A percentile compares a stretch with the other conserved stretches of the same genome.
These are phyloP conservation scores for Elsinoe australis DNA, from an alignment of 2,329 filamentous ascomycete species.

Conservation along the genomic window DNA sequence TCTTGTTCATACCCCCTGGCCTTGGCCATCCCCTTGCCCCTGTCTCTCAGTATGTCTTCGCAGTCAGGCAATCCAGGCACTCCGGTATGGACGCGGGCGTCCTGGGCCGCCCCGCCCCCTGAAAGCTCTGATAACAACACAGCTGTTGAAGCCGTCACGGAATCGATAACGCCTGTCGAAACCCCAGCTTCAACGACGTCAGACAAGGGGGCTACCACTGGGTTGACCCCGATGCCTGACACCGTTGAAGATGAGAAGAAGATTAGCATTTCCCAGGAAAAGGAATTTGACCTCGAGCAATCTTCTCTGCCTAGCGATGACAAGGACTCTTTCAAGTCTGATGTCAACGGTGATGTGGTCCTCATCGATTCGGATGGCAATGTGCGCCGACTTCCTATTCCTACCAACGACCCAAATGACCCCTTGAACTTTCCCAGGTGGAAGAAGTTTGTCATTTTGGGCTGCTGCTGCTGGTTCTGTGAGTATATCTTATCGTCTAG, in stretches of 20 bases:
- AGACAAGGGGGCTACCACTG: conserved; percentile 1
- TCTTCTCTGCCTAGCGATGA: conserved; percentile 10
- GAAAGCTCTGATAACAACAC: background rate
- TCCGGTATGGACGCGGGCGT: conserved; percentile 15
- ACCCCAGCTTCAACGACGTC: background rate
- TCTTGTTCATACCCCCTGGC: background rate
- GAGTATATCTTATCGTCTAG: background rate
- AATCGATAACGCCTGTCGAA: conserved; percentile 8
- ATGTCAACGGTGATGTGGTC: conserved; percentile 20
- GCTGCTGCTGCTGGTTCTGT: conserved; percentile 31
- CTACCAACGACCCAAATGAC: conserved; percentile 24
- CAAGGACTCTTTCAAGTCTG: conserved; percentile 14
- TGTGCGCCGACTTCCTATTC: conserved; percentile 23
- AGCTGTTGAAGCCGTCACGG: background rate
- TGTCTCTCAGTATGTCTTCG: conserved; percentile 4
- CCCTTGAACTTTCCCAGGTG: conserved; percentile 29
- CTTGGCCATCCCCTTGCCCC: background rate
- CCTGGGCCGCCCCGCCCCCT: conserved; percentile 1
- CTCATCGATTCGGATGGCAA: conserved; percentile 22
- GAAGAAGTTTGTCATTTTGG: conserved; percentile 28
- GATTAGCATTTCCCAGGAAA: conserved; percentile 9
- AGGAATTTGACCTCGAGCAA: conserved; percentile 1
- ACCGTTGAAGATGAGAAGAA: conserved; percentile 4
- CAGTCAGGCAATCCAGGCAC: conserved; percentile 1
- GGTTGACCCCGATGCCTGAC: background rate